Evolutionary conservation across 495 filamentous ascomycete species (phyloP).

Genomic region (Penicillium subrubescens): DNA sequence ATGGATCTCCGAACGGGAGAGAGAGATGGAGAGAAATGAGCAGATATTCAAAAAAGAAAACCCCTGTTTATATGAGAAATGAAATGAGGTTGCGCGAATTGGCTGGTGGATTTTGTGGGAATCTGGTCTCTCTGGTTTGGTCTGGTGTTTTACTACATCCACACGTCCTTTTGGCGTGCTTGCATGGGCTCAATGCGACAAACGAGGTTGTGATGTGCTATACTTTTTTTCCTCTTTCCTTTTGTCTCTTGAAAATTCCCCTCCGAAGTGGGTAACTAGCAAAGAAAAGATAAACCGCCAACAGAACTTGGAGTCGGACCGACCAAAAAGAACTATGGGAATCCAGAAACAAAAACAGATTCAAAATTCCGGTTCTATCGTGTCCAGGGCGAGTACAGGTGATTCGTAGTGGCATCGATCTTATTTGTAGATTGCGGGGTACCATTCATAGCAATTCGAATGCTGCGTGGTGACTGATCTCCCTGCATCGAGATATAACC

Average conservation of each 20-base stretch:
- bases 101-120: constrained; percentile 31
- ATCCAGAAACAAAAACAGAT: constrained; percentile 31
- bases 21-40: constrained; percentile 34
- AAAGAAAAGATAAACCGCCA: constrained; percentile 18
- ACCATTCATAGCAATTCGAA: neutral
- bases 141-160: constrained; percentile 39
- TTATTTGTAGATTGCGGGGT: constrained; percentile 5
- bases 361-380: constrained; percentile 28
- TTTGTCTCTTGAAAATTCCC: constrained; percentile 1
- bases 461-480: neutral
- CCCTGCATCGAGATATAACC: neutral
- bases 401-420: constrained; percentile 11
- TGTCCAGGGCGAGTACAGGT: constrained; percentile 19
- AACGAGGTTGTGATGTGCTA: constrained; percentile 38
- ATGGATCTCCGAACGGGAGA: constrained; percentile 31
- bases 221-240: constrained; percentile 7
- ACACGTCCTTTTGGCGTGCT: constrained; percentile 32
- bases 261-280: constrained; percentile 14
- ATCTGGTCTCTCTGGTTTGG: constrained; percentile 31
- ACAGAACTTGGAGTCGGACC: constrained; percentile 20
- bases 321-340: constrained; percentile 32
- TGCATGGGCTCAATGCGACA: constrained; percentile 40
- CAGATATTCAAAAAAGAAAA: constrained; percentile 24
- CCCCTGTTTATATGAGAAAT: constrained; percentile 36
- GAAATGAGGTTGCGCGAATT: constrained; percentile 36